Evolutionary conservation across 306 rosid species (phyloP).

Genomic region (Cicer cuneatum): DNA sequence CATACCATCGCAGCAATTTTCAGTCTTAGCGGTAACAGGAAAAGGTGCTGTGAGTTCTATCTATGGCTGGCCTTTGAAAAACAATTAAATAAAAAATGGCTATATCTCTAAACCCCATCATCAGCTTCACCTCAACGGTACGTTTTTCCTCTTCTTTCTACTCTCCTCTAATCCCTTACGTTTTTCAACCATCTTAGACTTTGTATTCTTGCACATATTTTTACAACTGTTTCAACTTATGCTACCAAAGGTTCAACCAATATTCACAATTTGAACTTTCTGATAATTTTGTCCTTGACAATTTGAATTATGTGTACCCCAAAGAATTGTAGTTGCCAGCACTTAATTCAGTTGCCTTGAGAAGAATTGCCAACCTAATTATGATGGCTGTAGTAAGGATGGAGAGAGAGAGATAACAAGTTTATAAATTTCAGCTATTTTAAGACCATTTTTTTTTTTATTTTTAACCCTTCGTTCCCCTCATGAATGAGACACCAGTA

Average conservation of each 20-base stretch:
- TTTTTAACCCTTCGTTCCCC: no score
- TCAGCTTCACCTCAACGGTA: slow-evolving; percentile 68
- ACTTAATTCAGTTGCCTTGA: slow-evolving; percentile 5
- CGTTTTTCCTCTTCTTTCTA: background rate
- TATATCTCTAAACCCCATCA: slow-evolving; percentile 60
- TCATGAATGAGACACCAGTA: no score
- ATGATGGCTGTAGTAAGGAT: slow-evolving; percentile 8
- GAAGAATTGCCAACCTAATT: background rate
- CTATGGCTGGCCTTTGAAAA: slow-evolving; percentile 62
- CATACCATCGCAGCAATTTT: slow-evolving; percentile 10
- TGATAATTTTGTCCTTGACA: slow-evolving; percentile 2
- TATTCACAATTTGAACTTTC: background rate
- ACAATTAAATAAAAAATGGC: slow-evolving; percentile 58
- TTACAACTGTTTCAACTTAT: background rate
- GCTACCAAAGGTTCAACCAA: background rate
- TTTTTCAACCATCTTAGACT: background rate
- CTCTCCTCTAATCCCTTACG: no score
- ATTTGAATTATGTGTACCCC: background rate
- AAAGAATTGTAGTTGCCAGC: slow-evolving; percentile 11
- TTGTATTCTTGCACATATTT: background rate
- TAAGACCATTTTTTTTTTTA: no score
- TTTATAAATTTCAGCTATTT: slow-evolving; percentile 4
- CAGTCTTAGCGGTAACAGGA: slow-evolving; percentile 28
- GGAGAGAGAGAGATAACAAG: background rate
- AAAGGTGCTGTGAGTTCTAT: slow-evolving; percentile 42